Evolutionary conservation across 768 basidiomycete genomes (phyloP).

Genomic region (Trametes villosa): DNA sequence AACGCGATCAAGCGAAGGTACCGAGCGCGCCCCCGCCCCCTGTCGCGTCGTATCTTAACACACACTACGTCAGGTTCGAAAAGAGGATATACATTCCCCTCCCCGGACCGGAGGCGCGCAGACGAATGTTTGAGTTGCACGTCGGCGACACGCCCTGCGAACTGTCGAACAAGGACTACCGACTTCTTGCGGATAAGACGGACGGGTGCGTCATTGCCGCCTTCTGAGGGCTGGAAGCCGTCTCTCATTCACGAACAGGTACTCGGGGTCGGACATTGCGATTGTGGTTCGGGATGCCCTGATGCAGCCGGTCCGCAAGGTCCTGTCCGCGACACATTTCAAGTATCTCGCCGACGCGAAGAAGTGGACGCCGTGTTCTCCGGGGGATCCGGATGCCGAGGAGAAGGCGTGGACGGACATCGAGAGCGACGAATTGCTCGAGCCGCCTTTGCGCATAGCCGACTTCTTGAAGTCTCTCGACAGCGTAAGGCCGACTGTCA

Average conservation of each 20-base stretch:
- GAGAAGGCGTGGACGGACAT: conserved; percentile 93
- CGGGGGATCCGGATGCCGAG: conserved; percentile 81
- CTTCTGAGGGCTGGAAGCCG: too few species aligned
- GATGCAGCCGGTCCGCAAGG: conserved; percentile 98
- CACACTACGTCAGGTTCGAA: conserved; percentile 67
- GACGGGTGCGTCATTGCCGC: conserved; percentile 62
- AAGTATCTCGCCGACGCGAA: conserved; percentile 53
- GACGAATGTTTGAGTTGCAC: conserved; percentile 97
- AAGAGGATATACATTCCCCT: conserved; percentile 98
- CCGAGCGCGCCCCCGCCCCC: background rate
- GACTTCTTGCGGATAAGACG: conserved; percentile 79
- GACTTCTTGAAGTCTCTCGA: conserved; percentile 86
- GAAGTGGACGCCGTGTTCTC: conserved; percentile 96
- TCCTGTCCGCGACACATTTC: conserved; percentile 95
- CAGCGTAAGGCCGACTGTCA: conserved; percentile 86
- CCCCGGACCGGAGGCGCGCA: conserved; percentile 89
- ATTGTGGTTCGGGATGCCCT: conserved; percentile 94
- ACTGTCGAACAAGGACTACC: conserved; percentile 78
- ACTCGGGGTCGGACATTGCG: conserved; percentile 94
- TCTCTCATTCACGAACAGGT: conserved; percentile 45
- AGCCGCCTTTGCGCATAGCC: conserved; percentile 75
- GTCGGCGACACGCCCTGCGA: conserved; percentile 92
- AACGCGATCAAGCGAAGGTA: conserved; percentile 95
- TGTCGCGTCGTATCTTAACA: background rate
- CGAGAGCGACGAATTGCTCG: conserved; percentile 85